Evolutionary conservation across 371 early-diverging fungal species (phyloP), one percentile per base, ranked within the genome.

Genomic region (Mucor ambiguus): DNA sequence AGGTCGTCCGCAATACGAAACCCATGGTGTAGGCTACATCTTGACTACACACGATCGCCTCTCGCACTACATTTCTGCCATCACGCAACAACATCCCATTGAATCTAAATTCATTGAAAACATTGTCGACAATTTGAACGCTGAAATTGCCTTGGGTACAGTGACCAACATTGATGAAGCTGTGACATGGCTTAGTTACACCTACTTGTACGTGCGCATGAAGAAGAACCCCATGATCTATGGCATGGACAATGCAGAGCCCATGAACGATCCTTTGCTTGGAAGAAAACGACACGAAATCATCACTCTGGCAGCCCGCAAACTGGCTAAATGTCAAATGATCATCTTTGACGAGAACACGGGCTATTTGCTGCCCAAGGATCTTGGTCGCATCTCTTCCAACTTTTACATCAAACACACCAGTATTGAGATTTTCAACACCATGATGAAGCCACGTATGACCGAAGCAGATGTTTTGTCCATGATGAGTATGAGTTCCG

Each of bases 141-240:
- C 99, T 38, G 99, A 99, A 74, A 94, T 99, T 52, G 87, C 94
- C 2, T 78, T 99, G 29, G 96, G 98, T 14, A 97, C 97, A 0
- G 96, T 99, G 1, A 94, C 94, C 29, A 96, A 85, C 64, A 77
- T 97, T 30, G 91, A 93, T 64, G 99, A 98, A 74, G 99, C 95
- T 0, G 90, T 98, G 10, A 85, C 90, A 3, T 99, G 99, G 99
- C 88, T 99, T 30, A 93, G 95, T 56, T 97, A 96, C 83, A 99
- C 99, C 2, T 99, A 97, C 79, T 82, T 99, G 54, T 96, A 91
- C 76, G 94, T 98, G 4, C 90, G 99, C 44, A 97, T 99, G 98
- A 90, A 88, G 60, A 91, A 92, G 76, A 96, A 96, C 67, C 99
- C 99, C 10, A 82, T 93, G 66, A 88, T 92, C 24, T 99, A 99